Base-by-base conservation (phyloP, 2,329 filamentous ascomycete genomes). In the Verticillium longisporum region DNA sequence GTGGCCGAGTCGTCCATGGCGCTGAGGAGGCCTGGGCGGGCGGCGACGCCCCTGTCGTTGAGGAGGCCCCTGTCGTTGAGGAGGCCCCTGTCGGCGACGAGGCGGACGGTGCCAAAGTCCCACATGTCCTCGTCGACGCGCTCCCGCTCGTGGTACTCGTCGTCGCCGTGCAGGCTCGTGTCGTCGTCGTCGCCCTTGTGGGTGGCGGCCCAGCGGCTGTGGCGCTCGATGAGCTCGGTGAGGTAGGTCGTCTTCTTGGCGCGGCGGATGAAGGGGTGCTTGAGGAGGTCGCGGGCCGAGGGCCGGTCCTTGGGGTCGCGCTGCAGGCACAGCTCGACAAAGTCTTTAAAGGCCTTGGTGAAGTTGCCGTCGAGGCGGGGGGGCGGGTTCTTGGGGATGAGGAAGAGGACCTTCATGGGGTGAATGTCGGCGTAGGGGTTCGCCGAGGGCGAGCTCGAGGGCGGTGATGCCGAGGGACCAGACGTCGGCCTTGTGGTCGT, bases 381-480 rank as follows among this genome's bases (percentile, higher is more conserved):
- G 1, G 94, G 90, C 0, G 91, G 85, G 70, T 97, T 97, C 76
- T 97, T 98, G 1, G 94, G 94, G 60, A 98, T 98, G 57, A 98
- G 81, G 71, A 98, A 98, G 7, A 98, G 79, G 2, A 98, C 94
- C 73, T 98, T 98, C 94, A 98, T 98, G 34, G 94, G 94, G 74
- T 98, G 94, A 57, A 97, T 97, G 69, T 97, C 93, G 61, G 93
- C 91, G 71, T 97, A 97, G 94, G 31, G 94, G 94, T 72, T 97
- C 93, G 65, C 94, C 93, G 64, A 91, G 90, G 60, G 94, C 94
- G 65, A 98, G 77, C 74, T 97, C 94, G 53, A 98, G 84, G 1
- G 94, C 93, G 1, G 94, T 97, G 72, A 97, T 97, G 45, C 94
- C 94, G 18, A 97, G 80, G 1, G 94, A 97, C 94, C 94, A 98